Base-by-base conservation (phyloP, 108 stramenopile genomes). In the Skeletonema menzelii region DNA sequence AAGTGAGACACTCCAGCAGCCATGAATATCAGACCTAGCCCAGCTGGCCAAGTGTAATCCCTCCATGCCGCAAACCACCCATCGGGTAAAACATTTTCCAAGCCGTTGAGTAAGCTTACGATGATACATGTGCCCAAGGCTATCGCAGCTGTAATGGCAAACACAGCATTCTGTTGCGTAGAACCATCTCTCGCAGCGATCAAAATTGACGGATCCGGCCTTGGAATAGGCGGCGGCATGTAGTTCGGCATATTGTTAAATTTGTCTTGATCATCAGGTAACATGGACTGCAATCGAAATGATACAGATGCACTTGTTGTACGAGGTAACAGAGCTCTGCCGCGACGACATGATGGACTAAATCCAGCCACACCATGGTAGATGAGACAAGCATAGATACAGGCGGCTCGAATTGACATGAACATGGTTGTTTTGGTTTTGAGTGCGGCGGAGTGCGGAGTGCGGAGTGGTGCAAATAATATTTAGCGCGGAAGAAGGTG, bases 1-100 rank as follows among this genome's bases (percentile, higher is more conserved):
- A 96, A 96, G 65, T 96, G 95, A 15, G 89, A 61, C 0, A 86
- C 80, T 19, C 95, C 95, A 8, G 93, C 92, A 14, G 88, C 80
- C 19, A 80, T 30, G 61, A 87, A 96, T 15, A 92, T 72, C 14
- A 86, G 57, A 47, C 95, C 95, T 40, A 96, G 66, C 17, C 67
- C 72, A 22, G 92, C 66, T 11, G 92, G 87, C 85, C 84, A 83
- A 34, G 91, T 87, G 63, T 80, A 84, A 59, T 89, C 84, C 49
- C 87, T 69, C 85, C 88, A 87, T 6, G 60, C 30, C 0, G 56
- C 84, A 59, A 83, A 85, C 85, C 87, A 88, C 10, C 88, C 88
- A 55, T 79, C 65, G 1, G 91, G 88, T 4, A 92, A 46, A 6
- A 87, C 24, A 26, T 49, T 28, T 35, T 88, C 90, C 12, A 88